Base-by-base conservation (phyloP, 805 yeast species). In the Candida adriatica region DNA sequence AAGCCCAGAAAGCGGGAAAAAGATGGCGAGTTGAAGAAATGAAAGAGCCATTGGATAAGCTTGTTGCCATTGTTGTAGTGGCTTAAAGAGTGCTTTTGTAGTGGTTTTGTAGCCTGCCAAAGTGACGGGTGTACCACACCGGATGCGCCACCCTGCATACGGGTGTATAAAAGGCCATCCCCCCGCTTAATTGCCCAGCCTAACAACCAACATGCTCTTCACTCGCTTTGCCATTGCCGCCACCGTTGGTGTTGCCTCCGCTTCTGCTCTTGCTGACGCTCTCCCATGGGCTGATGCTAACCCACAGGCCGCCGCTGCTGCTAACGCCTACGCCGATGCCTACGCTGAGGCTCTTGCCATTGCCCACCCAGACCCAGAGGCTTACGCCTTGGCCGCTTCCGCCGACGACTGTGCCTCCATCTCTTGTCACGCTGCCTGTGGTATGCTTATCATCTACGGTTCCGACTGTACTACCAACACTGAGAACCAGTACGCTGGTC, bases 361-460 rank as follows among this genome's bases (percentile, higher is more conserved):
- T 14, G 34, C 47, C 13, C 43, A 40, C 34, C 47, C 58, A 22
- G 41, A 42, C 20, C 54, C 55, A 14, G 33, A 43, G 20, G 56
- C 56, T 6, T 31, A 39, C 21, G 52, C 50, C 8, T 22, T 40
- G 16, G 56, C 53, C 31, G 51, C 43, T 21, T 36, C 43, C 16
- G 55, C 44, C 13, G 45, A 36, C 25, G 44, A 41, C 29, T 41
- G 41, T 33, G 61, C 59, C 13, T n/a, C 52, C 18, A 48, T 51
- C 29, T 42, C 35, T 2, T 57, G 62, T 37, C 61, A 57, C 37
- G 45, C 54, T 29, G 26, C 38, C 15, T 57, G 62, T 51, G 62
- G 61, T 37, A 42, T 46, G 30, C 41, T 56, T 26, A 55, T 55
- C 26, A 37, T 46, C 19, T 53, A 53, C 24, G 61, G 59, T 23